Conservation (phyloP, 495 filamentous ascomycete species). For the Penicillium egyptiacum region DNA sequence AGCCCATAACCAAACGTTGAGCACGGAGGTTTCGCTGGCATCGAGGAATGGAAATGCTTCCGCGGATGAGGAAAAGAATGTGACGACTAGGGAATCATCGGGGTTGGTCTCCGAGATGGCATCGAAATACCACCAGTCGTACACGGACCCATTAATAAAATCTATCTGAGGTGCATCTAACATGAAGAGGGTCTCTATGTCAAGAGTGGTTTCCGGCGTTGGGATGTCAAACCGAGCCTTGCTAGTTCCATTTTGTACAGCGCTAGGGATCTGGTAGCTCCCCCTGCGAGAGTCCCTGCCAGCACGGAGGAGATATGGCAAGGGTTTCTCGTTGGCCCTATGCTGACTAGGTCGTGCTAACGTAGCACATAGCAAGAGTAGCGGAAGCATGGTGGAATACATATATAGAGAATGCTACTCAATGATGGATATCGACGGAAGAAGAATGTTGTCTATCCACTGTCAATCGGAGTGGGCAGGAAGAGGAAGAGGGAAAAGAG, state of each 20-base stretch:
- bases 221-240: slow-evolving; percentile 16
- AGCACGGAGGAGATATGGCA: background rate
- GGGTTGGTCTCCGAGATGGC: slow-evolving; percentile 25
- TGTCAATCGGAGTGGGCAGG: background rate
- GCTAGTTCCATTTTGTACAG: slow-evolving; percentile 14
- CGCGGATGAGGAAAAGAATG: slow-evolving; percentile 30
- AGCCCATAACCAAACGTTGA: slow-evolving; percentile 28
- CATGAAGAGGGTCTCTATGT: slow-evolving; percentile 10
- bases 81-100: slow-evolving; percentile 25
- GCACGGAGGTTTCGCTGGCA: slow-evolving; percentile 14
- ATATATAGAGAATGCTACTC: background rate
- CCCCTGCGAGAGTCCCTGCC: background rate
- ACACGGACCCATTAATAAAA: slow-evolving; percentile 31
- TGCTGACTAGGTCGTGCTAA: background rate
- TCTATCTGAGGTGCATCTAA: slow-evolving; percentile 35
- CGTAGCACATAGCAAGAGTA: background rate
- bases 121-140: slow-evolving; percentile 48
- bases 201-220: slow-evolving; percentile 3
- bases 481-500: background rate
- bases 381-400: background rate
- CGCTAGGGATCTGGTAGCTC: slow-evolving; percentile 18
- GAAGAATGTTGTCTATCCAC: too few relatives aligned
- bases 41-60: slow-evolving; percentile 25
- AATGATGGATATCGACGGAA: background rate
- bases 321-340: background rate